phyloP scores from a whole-genome alignment of 805 yeast genomes.

The Kurtzmaniella cleridarum region DNA sequence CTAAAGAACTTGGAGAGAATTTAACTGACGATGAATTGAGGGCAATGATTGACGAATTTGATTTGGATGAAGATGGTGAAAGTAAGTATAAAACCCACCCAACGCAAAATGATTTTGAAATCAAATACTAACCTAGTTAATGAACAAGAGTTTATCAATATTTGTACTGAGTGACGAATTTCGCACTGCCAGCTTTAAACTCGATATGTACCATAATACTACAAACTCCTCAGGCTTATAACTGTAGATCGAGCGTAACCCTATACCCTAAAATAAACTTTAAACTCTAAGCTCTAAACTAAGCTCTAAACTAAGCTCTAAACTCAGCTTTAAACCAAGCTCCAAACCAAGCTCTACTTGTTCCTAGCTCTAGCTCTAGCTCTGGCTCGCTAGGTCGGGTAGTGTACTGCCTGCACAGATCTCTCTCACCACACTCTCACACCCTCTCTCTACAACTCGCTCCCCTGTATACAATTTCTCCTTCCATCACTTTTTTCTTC shows the following conservation, averaged over 20 bases:
- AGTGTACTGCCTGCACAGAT: too few relatives aligned
- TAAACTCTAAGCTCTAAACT: too few relatives aligned
- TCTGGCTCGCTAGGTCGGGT: too few relatives aligned
- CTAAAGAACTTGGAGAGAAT: constrained; percentile 89
- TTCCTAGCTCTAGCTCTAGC: not conserved
- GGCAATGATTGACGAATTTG: constrained; percentile 98
- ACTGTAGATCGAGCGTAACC: too few relatives aligned
- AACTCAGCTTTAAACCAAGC: not conserved
- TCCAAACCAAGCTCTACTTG: not conserved
- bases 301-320: too few relatives aligned
- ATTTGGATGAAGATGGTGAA: constrained; percentile 92
- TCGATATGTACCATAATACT: too few relatives aligned
- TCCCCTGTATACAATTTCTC: not conserved
- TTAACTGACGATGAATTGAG: constrained; percentile 86
- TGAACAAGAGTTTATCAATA: constrained; percentile 85
- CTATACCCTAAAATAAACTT: too few relatives aligned
- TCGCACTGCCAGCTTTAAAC: too few relatives aligned
- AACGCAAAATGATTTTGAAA: constrained; percentile 13
- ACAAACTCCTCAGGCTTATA: too few relatives aligned
- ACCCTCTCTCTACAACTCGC: too few relatives aligned
- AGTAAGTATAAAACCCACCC: constrained; percentile 36
- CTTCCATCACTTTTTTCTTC: not conserved
- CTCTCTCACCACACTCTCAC: too few relatives aligned
- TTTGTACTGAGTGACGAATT: constrained; percentile 74
- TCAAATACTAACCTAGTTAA: constrained; percentile 42